Percentiles rank a stretch among this genome's conserved stretches.
These are phyloP conservation scores for Micromonas pusilla DNA, from an alignment of 139 green algal species.

Conservation along the genomic window DNA sequence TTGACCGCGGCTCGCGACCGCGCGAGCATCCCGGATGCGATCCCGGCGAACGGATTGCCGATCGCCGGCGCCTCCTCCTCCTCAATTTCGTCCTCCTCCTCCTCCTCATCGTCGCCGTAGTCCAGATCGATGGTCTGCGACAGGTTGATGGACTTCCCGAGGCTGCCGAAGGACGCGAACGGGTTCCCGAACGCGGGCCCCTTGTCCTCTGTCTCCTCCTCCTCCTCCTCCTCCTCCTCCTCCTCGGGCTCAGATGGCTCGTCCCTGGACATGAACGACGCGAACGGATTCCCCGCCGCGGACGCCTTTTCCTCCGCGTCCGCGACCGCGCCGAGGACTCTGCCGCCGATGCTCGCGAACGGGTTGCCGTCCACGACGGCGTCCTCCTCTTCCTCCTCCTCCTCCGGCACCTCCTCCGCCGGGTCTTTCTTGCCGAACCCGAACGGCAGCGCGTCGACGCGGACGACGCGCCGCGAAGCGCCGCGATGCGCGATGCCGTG, in stretches of 20 bases:
- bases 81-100: not conserved
- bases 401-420: not conserved
- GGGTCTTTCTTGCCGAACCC: not conserved
- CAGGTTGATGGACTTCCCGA: not conserved
- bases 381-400: not conserved
- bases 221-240: not conserved
- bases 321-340: not conserved
- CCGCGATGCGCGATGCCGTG: no score
- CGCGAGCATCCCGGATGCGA: no score
- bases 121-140: not conserved
- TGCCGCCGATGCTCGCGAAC: not conserved
- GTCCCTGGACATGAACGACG: not conserved
- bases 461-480: no score
- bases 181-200: constrained; percentile 1
- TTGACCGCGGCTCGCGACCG: not conserved
- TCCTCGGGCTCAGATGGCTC: not conserved
- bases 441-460: not conserved
- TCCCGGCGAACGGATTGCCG: not conserved
- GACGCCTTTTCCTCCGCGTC: not conserved
- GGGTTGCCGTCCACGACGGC: constrained; percentile 7
- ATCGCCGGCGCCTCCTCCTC: not conserved
- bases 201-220: not conserved
- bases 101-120: not conserved
- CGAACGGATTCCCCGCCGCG: not conserved
- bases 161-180: not conserved